Evolutionary conservation across 257 asterid genomes (phyloP).

Genomic region (Eucommia ulmoides): DNA sequence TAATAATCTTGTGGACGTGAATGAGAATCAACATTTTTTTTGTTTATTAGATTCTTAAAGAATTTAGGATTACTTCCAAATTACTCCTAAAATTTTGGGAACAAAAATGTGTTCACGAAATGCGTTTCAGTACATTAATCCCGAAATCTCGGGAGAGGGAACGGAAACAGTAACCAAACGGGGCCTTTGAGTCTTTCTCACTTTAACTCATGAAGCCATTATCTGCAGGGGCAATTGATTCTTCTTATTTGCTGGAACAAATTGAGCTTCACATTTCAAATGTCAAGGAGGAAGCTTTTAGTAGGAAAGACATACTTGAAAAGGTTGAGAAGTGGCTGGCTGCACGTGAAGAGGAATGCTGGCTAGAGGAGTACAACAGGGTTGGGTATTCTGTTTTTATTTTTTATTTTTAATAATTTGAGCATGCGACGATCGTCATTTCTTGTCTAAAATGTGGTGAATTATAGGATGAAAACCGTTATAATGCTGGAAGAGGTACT

Average conservation of each 20-base stretch:
- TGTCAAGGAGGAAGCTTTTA: constrained; percentile 82
- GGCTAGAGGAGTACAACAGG: constrained; percentile 98
- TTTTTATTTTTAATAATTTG: constrained; percentile 10
- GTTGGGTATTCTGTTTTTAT: constrained; percentile 26
- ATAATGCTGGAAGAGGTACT: constrained; percentile 94
- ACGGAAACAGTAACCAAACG: too few relatives aligned
- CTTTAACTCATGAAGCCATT: too few relatives aligned
- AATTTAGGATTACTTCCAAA: too few relatives aligned
- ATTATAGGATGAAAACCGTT: constrained; percentile 84
- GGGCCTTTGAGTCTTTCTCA: too few relatives aligned
- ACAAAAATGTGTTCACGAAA: too few relatives aligned
- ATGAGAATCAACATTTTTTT: too few relatives aligned
- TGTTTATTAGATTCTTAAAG: too few relatives aligned
- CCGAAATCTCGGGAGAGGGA: too few relatives aligned
- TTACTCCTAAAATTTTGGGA: too few relatives aligned
- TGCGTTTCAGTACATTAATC: too few relatives aligned
- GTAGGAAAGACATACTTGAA: constrained; percentile 90
- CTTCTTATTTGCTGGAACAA: constrained; percentile 76
- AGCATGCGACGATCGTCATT: not conserved
- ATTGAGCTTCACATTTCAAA: constrained; percentile 78
- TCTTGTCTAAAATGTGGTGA: not conserved
- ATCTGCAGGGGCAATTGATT: constrained; percentile 75
- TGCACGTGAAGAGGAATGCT: constrained; percentile 94
- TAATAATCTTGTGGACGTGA: too few relatives aligned
- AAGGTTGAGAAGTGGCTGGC: constrained; percentile 95